Conservation (phyloP, 2,329 filamentous ascomycete species). For the Aaosphaeria arxii region DNA sequence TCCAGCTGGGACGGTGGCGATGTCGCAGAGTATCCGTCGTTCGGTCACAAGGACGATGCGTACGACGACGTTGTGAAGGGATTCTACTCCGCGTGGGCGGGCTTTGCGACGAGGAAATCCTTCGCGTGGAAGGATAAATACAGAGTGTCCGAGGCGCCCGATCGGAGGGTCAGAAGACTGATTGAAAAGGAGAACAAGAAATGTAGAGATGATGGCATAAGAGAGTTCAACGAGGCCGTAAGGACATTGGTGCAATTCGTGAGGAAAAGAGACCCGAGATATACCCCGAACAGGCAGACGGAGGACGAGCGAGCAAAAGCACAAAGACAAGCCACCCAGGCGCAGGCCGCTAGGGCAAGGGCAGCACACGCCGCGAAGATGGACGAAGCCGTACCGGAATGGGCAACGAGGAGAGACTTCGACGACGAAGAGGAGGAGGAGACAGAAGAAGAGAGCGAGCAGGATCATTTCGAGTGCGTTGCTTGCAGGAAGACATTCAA, state of each 20-base stretch:
- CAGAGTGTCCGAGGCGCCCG: conserved; percentile 78
- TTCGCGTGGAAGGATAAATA: conserved; percentile 91
- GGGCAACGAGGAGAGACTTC: conserved; percentile 63
- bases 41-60: conserved; percentile 71
- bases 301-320: conserved; percentile 77
- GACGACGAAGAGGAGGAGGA: conserved; percentile 54
- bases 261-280: conserved; percentile 86
- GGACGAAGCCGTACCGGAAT: conserved; percentile 66
- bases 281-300: conserved; percentile 70
- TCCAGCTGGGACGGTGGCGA: conserved; percentile 65
- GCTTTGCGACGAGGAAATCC: conserved; percentile 78
- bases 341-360: conserved; percentile 79
- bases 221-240: conserved; percentile 91
- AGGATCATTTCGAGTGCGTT: conserved; percentile 60
- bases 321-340: conserved; percentile 73
- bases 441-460: conserved; percentile 48
- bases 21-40: conserved; percentile 70
- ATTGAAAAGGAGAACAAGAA: conserved; percentile 97
- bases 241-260: conserved; percentile 82
- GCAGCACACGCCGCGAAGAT: conserved; percentile 77
- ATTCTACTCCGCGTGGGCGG: conserved; percentile 80
- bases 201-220: conserved; percentile 73
- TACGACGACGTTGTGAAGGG: conserved; percentile 74
- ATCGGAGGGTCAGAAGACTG: conserved; percentile 73
- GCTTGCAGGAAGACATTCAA: conserved; percentile 70